Evolutionary conservation across 148 eudicot species (phyloP).

Genomic region (Tetragonia tetragonoides): DNA sequence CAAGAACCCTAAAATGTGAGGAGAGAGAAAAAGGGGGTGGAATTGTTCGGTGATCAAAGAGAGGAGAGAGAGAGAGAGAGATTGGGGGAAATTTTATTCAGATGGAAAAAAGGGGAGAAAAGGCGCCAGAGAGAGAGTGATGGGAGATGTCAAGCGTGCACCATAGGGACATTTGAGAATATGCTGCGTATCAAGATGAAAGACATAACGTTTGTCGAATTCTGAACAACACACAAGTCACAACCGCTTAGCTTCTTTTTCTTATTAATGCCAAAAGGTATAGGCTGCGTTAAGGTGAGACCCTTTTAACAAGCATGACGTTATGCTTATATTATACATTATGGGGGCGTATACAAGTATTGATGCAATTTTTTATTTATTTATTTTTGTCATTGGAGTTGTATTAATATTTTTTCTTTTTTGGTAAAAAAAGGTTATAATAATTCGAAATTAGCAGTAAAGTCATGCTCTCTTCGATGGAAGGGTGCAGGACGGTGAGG

Average conservation of each 20-base stretch:
- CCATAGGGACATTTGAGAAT: background rate
- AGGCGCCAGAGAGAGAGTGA: background rate
- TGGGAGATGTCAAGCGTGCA: background rate
- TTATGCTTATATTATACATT: no score
- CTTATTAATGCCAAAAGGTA: no score
- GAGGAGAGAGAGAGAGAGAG: background rate
- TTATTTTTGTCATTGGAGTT: no score
- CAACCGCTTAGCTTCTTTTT: background rate
- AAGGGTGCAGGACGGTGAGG: no score
- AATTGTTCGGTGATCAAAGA: background rate
- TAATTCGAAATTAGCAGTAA: no score
- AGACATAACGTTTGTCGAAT: conserved; percentile 1
- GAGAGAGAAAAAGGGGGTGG: background rate
- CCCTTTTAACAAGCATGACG: no score
- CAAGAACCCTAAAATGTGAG: background rate
- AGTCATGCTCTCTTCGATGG: no score
- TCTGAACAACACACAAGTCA: background rate
- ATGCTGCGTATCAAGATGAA: background rate
- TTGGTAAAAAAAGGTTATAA: no score
- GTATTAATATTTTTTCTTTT: no score
- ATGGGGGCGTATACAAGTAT: no score
- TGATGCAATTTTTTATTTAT: no score
- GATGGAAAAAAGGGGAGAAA: background rate
- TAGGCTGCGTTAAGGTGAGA: no score
- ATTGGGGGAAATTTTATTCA: background rate